These are phyloP conservation scores for Vicia sativa DNA, from an alignment of 306 rosid genomes.

Conservation along the genomic window DNA sequence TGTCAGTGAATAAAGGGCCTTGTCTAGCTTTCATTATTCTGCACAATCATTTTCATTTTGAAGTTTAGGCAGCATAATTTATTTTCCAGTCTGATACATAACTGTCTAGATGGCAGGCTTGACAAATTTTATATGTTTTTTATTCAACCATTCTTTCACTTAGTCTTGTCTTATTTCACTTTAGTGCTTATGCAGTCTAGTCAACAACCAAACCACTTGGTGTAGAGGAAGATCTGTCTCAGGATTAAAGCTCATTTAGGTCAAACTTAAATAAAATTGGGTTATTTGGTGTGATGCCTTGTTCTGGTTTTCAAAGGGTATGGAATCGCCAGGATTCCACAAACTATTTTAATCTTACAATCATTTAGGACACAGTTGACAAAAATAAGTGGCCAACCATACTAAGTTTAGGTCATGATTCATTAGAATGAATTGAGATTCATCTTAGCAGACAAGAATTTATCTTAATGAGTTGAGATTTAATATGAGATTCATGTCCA, in stretches of 20 bases:
- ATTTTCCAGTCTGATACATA: slow-evolving; percentile 7
- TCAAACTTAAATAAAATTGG: background rate
- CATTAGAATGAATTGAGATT: background rate
- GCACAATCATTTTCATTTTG: slow-evolving; percentile 1
- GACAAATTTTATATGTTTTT: background rate
- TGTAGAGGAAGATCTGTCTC: background rate
- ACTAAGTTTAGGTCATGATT: background rate
- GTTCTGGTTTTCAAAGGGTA: background rate
- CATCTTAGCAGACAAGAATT: background rate
- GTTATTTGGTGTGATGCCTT: slow-evolving; percentile 1
- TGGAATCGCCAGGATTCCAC: slow-evolving; percentile 10
- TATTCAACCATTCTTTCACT: background rate
- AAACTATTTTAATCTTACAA: slow-evolving; percentile 1
- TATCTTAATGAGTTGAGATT: background rate
- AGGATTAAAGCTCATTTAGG: background rate
- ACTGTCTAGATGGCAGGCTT: slow-evolving; percentile 10
- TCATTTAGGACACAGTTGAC: slow-evolving; percentile 7
- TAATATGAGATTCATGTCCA: background rate
- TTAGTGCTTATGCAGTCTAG: background rate
- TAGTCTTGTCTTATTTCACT: background rate
- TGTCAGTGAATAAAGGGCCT: slow-evolving; percentile 9
- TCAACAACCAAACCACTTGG: background rate
- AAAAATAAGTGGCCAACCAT: background rate
- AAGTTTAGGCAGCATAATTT: background rate
- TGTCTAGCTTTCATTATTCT: slow-evolving; percentile 20